A percentile compares a stretch with the other conserved stretches of the same genome.
phyloP scores from a whole-genome alignment of 164 flowering plant genomes.

The Chloranthus sessilifolius region DNA sequence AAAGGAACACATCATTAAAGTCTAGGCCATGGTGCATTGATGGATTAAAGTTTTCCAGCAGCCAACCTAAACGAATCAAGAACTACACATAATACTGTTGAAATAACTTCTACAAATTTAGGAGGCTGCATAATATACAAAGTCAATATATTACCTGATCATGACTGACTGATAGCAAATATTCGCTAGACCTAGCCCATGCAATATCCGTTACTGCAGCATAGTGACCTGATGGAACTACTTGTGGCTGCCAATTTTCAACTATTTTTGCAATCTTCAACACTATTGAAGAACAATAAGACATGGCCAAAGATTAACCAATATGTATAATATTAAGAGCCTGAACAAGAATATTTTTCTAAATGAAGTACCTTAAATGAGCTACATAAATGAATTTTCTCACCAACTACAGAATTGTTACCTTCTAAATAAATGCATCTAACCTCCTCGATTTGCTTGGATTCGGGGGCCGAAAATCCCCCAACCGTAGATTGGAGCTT shows the following conservation, averaged over 20 bases:
- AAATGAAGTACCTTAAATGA: slow-evolving; percentile 12
- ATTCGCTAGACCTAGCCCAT: slow-evolving; percentile 77
- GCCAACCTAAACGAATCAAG: too few species aligned
- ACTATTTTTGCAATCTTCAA: too few species aligned
- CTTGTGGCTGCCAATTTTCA: slow-evolving; percentile 92
- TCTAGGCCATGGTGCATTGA: too few species aligned
- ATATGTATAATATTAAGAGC: slow-evolving; percentile 14
- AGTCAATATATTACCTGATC: slow-evolving; percentile 63
- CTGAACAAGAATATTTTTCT: slow-evolving; percentile 11
- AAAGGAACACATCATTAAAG: too few species aligned
- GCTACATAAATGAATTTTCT: slow-evolving; percentile 8
- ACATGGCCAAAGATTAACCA: slow-evolving; percentile 11
- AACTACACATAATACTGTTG: too few species aligned
- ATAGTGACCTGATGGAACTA: slow-evolving; percentile 92
- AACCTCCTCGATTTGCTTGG: slow-evolving; percentile 40
- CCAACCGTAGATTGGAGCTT: slow-evolving; percentile 44
- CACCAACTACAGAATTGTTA: slow-evolving; percentile 35
- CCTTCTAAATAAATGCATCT: slow-evolving; percentile 58
- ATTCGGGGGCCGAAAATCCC: slow-evolving; percentile 58
- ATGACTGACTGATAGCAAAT: slow-evolving; percentile 80
- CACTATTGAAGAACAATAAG: too few species aligned
- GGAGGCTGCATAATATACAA: background rate
- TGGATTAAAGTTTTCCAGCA: too few species aligned
- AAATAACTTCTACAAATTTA: too few species aligned
- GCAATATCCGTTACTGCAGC: slow-evolving; percentile 76